Evolutionary conservation across 108 stramenopile genomes (phyloP).

Genomic region (Skeletonema grethae): DNA sequence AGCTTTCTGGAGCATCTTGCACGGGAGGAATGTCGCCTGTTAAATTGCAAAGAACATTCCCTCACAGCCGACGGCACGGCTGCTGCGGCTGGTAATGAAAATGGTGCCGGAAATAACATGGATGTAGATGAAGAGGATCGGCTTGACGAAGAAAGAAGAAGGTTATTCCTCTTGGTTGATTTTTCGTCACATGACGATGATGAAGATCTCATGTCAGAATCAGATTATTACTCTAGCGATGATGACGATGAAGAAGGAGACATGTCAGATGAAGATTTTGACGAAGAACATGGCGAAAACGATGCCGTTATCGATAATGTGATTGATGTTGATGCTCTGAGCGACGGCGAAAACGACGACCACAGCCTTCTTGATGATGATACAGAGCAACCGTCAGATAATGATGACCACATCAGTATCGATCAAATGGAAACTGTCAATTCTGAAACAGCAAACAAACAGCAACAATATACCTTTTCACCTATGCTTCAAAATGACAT

Average conservation of each 20-base stretch:
- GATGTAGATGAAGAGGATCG: constrained; percentile 64
- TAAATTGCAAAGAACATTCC: constrained; percentile 14
- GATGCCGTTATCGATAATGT: constrained; percentile 8
- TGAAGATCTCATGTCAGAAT: constrained; percentile 3
- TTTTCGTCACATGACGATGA: constrained; percentile 25
- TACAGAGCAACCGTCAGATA: not conserved
- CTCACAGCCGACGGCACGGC: not conserved
- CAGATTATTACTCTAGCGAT: constrained; percentile 12
- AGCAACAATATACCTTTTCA: not conserved
- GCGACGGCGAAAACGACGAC: constrained; percentile 10
- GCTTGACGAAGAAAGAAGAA: constrained; percentile 52
- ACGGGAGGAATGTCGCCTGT: constrained; percentile 18
- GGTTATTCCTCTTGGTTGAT: constrained; percentile 23
- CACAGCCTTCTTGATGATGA: not conserved
- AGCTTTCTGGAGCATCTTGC: constrained; percentile 35
- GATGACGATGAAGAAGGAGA: constrained; percentile 11
- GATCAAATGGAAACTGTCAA: not conserved
- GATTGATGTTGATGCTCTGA: constrained; percentile 7
- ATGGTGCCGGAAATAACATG: constrained; percentile 40
- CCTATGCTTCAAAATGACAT: constrained; percentile 9
- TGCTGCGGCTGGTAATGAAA: not conserved
- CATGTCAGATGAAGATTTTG: constrained; percentile 7
- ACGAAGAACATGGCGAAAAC: constrained; percentile 8
- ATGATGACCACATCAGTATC: not conserved
- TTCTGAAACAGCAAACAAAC: not conserved